phyloP scores from a whole-genome alignment of 176 grass and related monocot species.

The Guadua angustifolia region DNA sequence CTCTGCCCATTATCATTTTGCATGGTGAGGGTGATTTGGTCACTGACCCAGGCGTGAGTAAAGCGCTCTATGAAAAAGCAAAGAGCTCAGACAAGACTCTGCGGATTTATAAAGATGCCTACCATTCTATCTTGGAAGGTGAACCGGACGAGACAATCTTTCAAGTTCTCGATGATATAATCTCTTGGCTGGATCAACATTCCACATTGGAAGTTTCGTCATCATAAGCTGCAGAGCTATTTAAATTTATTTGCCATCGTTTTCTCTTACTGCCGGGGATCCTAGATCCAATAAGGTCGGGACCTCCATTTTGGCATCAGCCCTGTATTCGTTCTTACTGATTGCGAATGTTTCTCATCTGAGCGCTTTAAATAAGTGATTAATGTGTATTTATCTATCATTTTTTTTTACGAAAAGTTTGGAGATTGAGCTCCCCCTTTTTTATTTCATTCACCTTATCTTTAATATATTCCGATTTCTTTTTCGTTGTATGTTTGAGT shows the following conservation, averaged over 20 bases:
- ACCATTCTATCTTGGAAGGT: constrained; percentile 81
- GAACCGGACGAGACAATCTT: constrained; percentile 87
- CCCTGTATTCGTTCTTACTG: not conserved
- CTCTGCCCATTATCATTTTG: constrained; percentile 82
- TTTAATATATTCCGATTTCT: not conserved
- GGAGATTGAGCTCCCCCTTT: not conserved
- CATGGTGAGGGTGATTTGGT: constrained; percentile 85
- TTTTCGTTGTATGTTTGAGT: not conserved
- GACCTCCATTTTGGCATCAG: not conserved
- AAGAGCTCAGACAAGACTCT: constrained; percentile 85
- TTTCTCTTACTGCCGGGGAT: not conserved
- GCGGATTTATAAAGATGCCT: constrained; percentile 74
- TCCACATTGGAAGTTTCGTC: constrained; percentile 44
- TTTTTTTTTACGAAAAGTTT: not conserved
- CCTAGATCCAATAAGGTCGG: no score
- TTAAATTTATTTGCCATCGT: not conserved
- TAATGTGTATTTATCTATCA: not conserved
- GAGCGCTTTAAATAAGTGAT: not conserved
- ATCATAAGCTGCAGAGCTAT: constrained; percentile 7
- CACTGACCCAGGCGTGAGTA: constrained; percentile 87
- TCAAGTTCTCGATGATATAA: constrained; percentile 78
- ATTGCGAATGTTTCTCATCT: not conserved
- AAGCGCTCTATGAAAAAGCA: constrained; percentile 86
- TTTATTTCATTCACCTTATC: not conserved
- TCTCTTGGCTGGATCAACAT: constrained; percentile 80